Evolutionary conservation across 768 basidiomycete species (phyloP).

Genomic region (Clavulina sp.): DNA sequence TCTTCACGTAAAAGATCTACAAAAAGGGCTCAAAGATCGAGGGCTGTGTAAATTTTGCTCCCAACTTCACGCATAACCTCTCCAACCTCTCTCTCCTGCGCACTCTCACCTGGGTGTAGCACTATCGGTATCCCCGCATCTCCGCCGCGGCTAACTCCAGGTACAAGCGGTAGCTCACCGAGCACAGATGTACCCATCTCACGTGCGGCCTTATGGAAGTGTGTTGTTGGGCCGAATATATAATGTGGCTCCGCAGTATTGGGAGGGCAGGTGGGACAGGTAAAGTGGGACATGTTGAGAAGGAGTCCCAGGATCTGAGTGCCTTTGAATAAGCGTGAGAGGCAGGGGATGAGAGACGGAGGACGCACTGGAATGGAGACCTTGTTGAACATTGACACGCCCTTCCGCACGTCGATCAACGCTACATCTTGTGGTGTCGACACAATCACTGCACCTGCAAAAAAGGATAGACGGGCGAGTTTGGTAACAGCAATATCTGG

Average conservation of each 20-base stretch:
- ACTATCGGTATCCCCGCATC: too few relatives aligned
- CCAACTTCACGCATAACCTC: too few relatives aligned
- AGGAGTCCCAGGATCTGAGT: slow-evolving; percentile 66
- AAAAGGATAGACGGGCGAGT: background rate
- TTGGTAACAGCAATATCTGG: too few relatives aligned
- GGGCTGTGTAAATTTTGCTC: too few relatives aligned
- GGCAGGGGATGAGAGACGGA: background rate
- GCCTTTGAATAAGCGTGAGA: background rate
- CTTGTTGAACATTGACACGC: slow-evolving; percentile 83
- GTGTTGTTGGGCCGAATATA: slow-evolving; percentile 51
- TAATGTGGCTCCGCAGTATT: slow-evolving; percentile 35
- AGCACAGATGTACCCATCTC: slow-evolving; percentile 46
- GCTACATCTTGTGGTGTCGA: slow-evolving; percentile 95
- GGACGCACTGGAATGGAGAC: slow-evolving; percentile 62
- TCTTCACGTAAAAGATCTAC: too few relatives aligned
- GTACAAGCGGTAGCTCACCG: slow-evolving; percentile 66
- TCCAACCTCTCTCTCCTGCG: too few relatives aligned
- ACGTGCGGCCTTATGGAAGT: slow-evolving; percentile 41
- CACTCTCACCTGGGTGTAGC: too few relatives aligned
- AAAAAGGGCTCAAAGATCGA: too few relatives aligned
- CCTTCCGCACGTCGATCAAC: slow-evolving; percentile 78
- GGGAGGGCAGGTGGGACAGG: slow-evolving; percentile 53
- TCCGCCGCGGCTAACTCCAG: slow-evolving; percentile 51
- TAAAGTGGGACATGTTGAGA: slow-evolving; percentile 75
- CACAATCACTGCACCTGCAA: slow-evolving; percentile 72